These are phyloP conservation scores for Pseudocohnilembus persalinus DNA, from an alignment of 169 alveolate species.

Conservation along the genomic window DNA sequence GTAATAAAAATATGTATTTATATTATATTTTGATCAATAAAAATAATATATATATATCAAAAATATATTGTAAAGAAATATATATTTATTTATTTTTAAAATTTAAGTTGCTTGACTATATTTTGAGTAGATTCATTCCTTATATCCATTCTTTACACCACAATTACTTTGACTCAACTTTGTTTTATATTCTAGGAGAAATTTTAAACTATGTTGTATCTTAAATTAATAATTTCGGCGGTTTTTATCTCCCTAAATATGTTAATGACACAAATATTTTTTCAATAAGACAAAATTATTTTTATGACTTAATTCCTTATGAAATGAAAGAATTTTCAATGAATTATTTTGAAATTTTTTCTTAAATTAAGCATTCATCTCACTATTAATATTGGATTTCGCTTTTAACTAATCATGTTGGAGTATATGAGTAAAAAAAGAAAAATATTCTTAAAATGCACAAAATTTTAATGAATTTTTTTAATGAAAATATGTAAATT, in stretches of 20 bases:
- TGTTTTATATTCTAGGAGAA: conserved; percentile 42
- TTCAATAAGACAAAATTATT: conserved; percentile 28
- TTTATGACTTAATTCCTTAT: conserved; percentile 9
- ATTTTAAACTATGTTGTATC: conserved; percentile 27
- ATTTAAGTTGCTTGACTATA: conserved; percentile 27
- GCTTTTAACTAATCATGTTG: conserved; percentile 7
- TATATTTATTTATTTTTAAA: too few relatives aligned
- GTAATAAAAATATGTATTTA: too few relatives aligned
- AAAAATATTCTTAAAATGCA: conserved; percentile 39
- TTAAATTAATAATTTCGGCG: conserved; percentile 42
- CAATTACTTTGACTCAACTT: conserved; percentile 44
- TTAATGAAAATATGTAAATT: conserved; percentile 45
- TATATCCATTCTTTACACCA: conserved; percentile 36
- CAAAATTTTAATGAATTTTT: conserved; percentile 17
- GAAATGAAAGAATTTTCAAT: conserved; percentile 31
- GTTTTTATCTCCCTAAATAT: conserved; percentile 22
- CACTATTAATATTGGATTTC: background rate
- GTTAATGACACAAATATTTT: conserved; percentile 33
- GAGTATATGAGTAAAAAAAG: conserved; percentile 24
- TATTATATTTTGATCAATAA: too few relatives aligned
- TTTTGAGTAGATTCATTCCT: conserved; percentile 41
- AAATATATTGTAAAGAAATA: too few relatives aligned
- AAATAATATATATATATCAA: too few relatives aligned
- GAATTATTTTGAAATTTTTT: conserved; percentile 3
- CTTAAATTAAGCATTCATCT: background rate